These are phyloP conservation scores for Phytopythium oedochilum DNA, from an alignment of 352 stramenopile genomes.

Conservation along the genomic window DNA sequence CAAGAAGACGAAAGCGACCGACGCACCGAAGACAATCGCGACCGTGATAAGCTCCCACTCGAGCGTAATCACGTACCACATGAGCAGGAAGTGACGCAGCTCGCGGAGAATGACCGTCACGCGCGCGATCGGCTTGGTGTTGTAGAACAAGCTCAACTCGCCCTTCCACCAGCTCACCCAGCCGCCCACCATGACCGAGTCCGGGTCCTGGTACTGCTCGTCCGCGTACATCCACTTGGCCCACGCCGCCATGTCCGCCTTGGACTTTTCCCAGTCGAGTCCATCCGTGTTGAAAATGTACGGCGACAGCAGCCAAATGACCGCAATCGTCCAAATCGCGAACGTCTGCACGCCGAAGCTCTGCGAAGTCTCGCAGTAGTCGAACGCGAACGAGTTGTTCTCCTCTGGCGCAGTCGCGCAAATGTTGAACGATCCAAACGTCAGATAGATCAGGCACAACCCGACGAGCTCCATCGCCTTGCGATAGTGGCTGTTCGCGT, in stretches of 20 bases:
- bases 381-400: constrained; percentile 37
- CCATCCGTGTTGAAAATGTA: constrained; percentile 88
- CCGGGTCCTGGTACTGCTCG: constrained; percentile 56
- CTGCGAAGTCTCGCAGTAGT: constrained; percentile 71
- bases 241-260: constrained; percentile 69
- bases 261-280: constrained; percentile 81
- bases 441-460: constrained; percentile 68
- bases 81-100: constrained; percentile 74
- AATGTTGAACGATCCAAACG: constrained; percentile 69
- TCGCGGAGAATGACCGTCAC: constrained; percentile 75
- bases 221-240: constrained; percentile 79
- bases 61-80: constrained; percentile 83
- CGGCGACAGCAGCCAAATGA: constrained; percentile 69
- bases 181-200: constrained; percentile 57
- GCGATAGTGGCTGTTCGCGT: constrained; percentile 65
- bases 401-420: constrained; percentile 38
- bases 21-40: constrained; percentile 47
- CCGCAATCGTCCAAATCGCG: constrained; percentile 69
- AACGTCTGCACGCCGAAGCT: constrained; percentile 80
- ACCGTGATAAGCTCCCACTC: constrained; percentile 51
- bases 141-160: constrained; percentile 68
- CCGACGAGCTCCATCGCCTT: constrained; percentile 78
- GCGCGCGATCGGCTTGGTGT: constrained; percentile 61
- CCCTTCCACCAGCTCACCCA: constrained; percentile 86
- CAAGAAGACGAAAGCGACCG: constrained; percentile 45